Percentiles rank a stretch among this genome's conserved stretches.
These are phyloP conservation scores for Microascus cirrosus DNA, from an alignment of 2,329 filamentous ascomycete species.

Conservation along the genomic window DNA sequence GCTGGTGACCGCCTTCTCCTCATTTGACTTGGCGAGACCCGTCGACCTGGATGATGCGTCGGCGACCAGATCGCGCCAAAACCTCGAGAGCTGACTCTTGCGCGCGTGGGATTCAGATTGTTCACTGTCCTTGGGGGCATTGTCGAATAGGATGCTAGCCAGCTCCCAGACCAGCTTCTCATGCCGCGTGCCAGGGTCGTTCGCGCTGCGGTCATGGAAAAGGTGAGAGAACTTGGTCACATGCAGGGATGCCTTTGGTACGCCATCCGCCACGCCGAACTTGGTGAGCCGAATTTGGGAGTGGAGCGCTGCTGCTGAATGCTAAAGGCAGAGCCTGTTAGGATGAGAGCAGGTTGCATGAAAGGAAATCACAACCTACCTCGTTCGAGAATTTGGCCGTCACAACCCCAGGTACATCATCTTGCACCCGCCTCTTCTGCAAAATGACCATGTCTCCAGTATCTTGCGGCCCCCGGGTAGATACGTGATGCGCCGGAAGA, in stretches of 20 bases:
- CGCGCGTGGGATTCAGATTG: constrained; percentile 28
- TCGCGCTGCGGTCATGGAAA: constrained; percentile 28
- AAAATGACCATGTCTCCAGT: constrained; percentile 40
- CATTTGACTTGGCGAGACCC: constrained; percentile 49
- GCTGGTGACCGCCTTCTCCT: constrained; percentile 75
- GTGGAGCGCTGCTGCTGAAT: constrained; percentile 40
- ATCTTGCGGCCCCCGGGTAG: constrained; percentile 8
- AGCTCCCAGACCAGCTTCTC: constrained; percentile 78
- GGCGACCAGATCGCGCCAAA: constrained; percentile 57
- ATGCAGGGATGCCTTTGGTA: constrained; percentile 47
- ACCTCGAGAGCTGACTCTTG: constrained; percentile 55
- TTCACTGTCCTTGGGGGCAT: constrained; percentile 34
- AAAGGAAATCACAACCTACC: constrained; percentile 17
- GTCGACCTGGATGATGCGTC: constrained; percentile 41
- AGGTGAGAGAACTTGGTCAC: constrained; percentile 21
- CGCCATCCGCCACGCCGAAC: constrained; percentile 39
- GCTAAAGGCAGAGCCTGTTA: constrained; percentile 24
- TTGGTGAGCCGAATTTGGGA: constrained; percentile 45
- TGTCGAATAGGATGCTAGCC: constrained; percentile 77
- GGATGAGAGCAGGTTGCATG: neutral
- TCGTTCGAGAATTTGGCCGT: constrained; percentile 52
- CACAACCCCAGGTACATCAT: constrained; percentile 52
- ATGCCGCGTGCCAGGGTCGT: constrained; percentile 37
- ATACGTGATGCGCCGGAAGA: constrained; percentile 26
- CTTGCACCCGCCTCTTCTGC: constrained; percentile 46